Evolutionary conservation across 2,329 filamentous ascomycete species (phyloP).

Genomic region (Monilinia vaccinii-corymbosi): DNA sequence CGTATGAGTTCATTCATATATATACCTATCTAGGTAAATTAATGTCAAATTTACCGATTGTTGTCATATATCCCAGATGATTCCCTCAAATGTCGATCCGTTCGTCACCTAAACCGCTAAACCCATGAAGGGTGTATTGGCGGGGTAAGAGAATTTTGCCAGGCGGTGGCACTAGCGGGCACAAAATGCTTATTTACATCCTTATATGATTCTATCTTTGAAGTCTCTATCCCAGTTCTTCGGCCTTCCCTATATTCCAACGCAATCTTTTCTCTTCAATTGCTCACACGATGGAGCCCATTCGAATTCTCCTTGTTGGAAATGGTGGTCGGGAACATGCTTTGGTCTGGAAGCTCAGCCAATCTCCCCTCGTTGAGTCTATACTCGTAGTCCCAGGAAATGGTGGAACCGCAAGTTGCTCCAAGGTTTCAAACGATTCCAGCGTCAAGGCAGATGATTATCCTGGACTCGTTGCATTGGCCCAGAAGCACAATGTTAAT

Average conservation of each 20-base stretch:
- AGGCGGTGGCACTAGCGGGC: constrained; percentile 6
- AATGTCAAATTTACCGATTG: no score
- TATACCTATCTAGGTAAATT: no score
- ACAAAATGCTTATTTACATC: neutral
- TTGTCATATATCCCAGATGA: no score
- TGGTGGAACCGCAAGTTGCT: constrained; percentile 66
- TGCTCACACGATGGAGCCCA: constrained; percentile 13
- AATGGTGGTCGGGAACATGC: constrained; percentile 94
- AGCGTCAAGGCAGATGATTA: constrained; percentile 68
- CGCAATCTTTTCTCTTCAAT: neutral
- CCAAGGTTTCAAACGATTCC: constrained; percentile 63
- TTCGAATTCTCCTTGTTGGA: constrained; percentile 73
- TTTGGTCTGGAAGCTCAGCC: constrained; percentile 84
- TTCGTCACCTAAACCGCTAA: neutral
- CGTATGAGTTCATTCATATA: no score
- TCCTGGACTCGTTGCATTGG: constrained; percentile 61
- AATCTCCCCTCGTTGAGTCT: constrained; percentile 68
- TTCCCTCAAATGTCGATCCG: no score
- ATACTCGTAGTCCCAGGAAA: constrained; percentile 72
- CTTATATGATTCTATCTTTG: neutral
- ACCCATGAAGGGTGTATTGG: neutral
- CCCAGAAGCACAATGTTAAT: constrained; percentile 63
- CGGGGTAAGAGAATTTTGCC: constrained; percentile 1
- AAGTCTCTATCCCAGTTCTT: neutral
- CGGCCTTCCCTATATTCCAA: neutral